Conservation (phyloP, 371 early-diverging fungal species). For the Funneliformis caledonium region DNA sequence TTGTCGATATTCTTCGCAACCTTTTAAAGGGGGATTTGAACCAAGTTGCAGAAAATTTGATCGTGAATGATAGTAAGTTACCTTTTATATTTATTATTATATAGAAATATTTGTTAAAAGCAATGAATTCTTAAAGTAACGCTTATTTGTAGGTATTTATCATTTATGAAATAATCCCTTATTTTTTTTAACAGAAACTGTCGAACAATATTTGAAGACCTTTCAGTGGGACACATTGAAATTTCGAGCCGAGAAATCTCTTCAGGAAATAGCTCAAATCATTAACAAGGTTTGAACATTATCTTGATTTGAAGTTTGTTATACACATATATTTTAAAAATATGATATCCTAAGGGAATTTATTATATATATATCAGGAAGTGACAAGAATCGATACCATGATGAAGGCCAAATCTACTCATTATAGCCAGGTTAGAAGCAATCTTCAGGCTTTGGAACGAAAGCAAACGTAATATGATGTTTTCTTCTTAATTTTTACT, state of each 20-base stretch:
- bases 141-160: background rate
- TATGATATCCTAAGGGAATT: conserved; percentile 4
- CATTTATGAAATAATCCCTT: background rate
- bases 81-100: background rate
- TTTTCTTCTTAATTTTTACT: background rate
- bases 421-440: conserved; percentile 82
- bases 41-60: conserved; percentile 62
- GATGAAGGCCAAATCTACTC: conserved; percentile 85
- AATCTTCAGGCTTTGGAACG: conserved; percentile 79
- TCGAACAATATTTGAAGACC: conserved; percentile 80
- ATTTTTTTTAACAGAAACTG: conserved; percentile 56
- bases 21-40: conserved; percentile 60
- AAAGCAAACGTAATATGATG: conserved; percentile 72
- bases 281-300: conserved; percentile 57
- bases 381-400: conserved; percentile 81
- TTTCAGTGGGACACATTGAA: conserved; percentile 97
- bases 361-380: conserved; percentile 59
- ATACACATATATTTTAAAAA: conserved; percentile 1
- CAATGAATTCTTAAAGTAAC: background rate
- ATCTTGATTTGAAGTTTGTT: background rate
- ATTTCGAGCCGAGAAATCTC: conserved; percentile 90
- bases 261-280: conserved; percentile 81
- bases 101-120: background rate
- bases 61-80: conserved; percentile 83
- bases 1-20: conserved; percentile 77